A percentile compares a stretch with the other conserved stretches of the same genome.
Conservation (phyloP, 2,329 filamentous ascomycete genomes). For the Clonostachys chloroleuca region DNA sequence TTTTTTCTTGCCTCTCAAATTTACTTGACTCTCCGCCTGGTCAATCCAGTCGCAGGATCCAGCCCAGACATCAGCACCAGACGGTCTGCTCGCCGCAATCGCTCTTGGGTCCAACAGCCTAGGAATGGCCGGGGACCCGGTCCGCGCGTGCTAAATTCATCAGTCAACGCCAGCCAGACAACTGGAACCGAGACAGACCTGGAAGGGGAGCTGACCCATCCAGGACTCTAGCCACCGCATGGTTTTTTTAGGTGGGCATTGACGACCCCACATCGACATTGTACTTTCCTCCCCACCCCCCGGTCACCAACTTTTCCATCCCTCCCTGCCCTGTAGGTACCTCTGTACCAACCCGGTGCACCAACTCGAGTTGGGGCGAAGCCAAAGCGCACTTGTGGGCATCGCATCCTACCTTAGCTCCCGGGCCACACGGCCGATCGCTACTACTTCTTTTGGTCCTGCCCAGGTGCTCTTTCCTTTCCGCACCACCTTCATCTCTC, state of each 20-base stretch:
- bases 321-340: not conserved
- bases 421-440: not conserved
- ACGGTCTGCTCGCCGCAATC: too few relatives aligned
- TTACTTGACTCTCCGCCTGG: too few relatives aligned
- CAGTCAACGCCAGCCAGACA: not conserved
- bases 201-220: not conserved
- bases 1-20: too few relatives aligned
- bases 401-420: conserved; percentile 3
- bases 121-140: not conserved
- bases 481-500: not conserved
- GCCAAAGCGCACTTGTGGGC: too few relatives aligned
- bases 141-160: not conserved
- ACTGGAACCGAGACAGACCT: not conserved
- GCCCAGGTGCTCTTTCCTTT: not conserved
- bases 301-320: not conserved
- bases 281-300: not conserved
- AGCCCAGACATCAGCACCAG: too few relatives aligned
- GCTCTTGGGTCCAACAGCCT: too few relatives aligned
- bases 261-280: not conserved
- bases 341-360: too few relatives aligned
- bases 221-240: not conserved
- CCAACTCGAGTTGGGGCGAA: too few relatives aligned
- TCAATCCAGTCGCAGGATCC: too few relatives aligned
- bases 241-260: conserved; percentile 1
- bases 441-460: not conserved